Evolutionary conservation across 2,329 filamentous ascomycete genomes (phyloP).

Genomic region (Colletotrichum spinosum): DNA sequence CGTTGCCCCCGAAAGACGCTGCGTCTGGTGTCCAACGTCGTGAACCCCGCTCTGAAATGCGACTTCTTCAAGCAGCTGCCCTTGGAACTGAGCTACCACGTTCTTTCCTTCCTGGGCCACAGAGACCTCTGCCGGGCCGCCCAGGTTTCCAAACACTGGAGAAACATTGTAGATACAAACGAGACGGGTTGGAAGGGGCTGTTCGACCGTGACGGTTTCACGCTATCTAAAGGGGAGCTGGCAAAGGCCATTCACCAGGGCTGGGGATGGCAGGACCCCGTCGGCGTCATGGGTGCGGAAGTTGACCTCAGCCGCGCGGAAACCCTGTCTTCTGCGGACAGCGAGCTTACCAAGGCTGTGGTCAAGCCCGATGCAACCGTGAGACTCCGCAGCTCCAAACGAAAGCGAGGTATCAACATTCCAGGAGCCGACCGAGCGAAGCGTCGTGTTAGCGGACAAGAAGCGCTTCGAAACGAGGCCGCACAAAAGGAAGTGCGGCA

Average conservation of each 20-base stretch:
- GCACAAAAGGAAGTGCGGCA: constrained; percentile 54
- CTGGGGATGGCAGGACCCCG: constrained; percentile 97
- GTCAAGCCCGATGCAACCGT: constrained; percentile 55
- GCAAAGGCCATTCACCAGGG: constrained; percentile 88
- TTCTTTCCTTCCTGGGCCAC: constrained; percentile 87
- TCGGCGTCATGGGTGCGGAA: constrained; percentile 80
- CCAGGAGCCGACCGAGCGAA: constrained; percentile 64
- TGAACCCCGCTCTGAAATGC: constrained; percentile 94
- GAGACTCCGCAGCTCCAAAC: constrained; percentile 64
- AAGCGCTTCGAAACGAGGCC: constrained; percentile 57
- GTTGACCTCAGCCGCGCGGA: constrained; percentile 77
- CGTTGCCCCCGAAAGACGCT: constrained; percentile 89
- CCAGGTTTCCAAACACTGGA: constrained; percentile 95
- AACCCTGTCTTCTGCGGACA: constrained; percentile 64
- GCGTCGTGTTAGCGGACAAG: constrained; percentile 62
- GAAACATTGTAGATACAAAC: constrained; percentile 89
- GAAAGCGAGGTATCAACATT: constrained; percentile 64
- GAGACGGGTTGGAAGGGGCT: constrained; percentile 97
- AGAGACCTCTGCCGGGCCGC: constrained; percentile 89
- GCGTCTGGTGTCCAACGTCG: constrained; percentile 87
- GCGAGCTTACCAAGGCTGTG: constrained; percentile 58
- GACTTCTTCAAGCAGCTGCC: constrained; percentile 90
- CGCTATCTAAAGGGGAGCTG: constrained; percentile 83
- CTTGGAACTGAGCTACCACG: constrained; percentile 86
- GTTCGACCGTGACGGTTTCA: constrained; percentile 86